Base-by-base conservation (phyloP, 2,329 filamentous ascomycete genomes). In the Endothia cerciana region DNA sequence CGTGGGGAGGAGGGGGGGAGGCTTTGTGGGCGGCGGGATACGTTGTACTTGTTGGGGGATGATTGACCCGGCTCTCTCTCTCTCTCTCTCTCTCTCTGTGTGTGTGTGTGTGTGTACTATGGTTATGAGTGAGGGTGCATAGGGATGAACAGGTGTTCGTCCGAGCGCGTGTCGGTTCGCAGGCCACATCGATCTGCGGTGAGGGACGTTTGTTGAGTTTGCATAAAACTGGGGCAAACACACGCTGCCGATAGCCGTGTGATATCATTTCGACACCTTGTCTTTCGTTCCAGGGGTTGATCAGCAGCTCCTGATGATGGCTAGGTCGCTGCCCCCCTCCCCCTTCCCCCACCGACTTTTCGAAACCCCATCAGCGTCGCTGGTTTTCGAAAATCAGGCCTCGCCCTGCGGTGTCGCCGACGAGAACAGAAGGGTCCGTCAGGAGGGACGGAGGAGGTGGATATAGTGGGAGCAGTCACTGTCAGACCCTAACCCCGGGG, bases 201-300 rank as follows among this genome's bases (percentile, higher is more conserved):
- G 57, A 60, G 30, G 28, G 8, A 15, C 25, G 36, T 60, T 60
- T 22, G 36, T 60, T 60, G 57, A 60, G 7, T 60, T 60, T 60
- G 57, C 57, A 45, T 30, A 60, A 60, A 60, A 60, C 38, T 25
- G 57, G 57, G 57, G 40, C 57, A 17, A 4, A 10, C 38, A 30
- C 57, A 33, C 17, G 57, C 57, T 60, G 57, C 57, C 41, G 57
- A 30, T 33, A 60, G 17, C 57, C 57, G 22, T 15, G 28, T 60
- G 40, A 45, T 45, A 38, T 47, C 57, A 55, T 51, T 51, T 15
- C 28, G 13, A 15, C 25, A 15, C 22, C 11, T 15, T 45, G 11
- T 49, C 6, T 51, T 28, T 30, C 47, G 28, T 11, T 51, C 28
- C 47, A 51, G 47, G 47, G 47, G 13, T 17, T 51, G 25, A 17